These are phyloP conservation scores for Psilocybe cubensis DNA, from an alignment of 768 basidiomycete species.

Conservation along the genomic window DNA sequence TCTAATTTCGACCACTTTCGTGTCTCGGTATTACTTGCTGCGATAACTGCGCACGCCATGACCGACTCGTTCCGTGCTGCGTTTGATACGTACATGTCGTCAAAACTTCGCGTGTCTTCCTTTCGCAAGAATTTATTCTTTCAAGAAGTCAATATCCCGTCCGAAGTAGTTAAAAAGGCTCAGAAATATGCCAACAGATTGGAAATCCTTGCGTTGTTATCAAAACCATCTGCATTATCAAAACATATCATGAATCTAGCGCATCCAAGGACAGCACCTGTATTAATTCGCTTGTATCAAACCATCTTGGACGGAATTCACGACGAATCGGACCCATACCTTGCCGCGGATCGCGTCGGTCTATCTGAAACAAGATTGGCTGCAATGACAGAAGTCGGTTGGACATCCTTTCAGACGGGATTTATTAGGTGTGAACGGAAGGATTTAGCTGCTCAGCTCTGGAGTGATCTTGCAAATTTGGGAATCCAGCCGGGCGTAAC, in stretches of 20 bases:
- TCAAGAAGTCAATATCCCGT: constrained; percentile 34
- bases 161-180: constrained; percentile 43
- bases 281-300: constrained; percentile 53
- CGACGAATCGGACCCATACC: constrained; percentile 55
- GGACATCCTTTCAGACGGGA: constrained; percentile 68
- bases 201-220: constrained; percentile 53
- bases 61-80: constrained; percentile 61
- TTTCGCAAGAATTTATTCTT: constrained; percentile 43
- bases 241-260: constrained; percentile 54
- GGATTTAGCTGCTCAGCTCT: constrained; percentile 64
- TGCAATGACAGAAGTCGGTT: constrained; percentile 57
- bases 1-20: constrained; percentile 29
- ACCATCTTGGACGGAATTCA: constrained; percentile 53
- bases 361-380: constrained; percentile 34
- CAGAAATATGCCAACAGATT: constrained; percentile 50
- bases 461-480: constrained; percentile 64
- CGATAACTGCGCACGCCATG: constrained; percentile 64
- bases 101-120: constrained; percentile 37
- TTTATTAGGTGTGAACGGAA: constrained; percentile 60
- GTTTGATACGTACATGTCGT: constrained; percentile 44
- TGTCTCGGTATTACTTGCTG: constrained; percentile 51
- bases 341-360: constrained; percentile 45
- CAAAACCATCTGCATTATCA: constrained; percentile 50
- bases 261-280: constrained; percentile 27
- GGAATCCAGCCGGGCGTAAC: constrained; percentile 54